Evolutionary conservation across 805 yeast genomes (phyloP).

Genomic region (Saccharomycopsis olivae): DNA sequence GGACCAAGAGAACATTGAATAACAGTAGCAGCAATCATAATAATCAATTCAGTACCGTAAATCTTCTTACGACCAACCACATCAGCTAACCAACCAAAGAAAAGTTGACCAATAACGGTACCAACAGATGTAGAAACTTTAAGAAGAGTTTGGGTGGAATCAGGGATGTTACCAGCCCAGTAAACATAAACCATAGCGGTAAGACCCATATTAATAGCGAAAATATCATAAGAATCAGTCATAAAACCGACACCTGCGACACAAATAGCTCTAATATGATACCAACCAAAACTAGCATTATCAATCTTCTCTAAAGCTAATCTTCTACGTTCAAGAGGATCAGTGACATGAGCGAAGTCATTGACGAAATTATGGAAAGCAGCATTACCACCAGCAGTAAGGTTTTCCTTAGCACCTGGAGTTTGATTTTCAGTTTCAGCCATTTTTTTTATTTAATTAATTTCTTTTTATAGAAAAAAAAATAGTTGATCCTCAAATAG

Average conservation of each 20-base stretch:
- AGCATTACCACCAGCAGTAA: constrained; percentile 66
- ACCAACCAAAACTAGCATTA: constrained; percentile 71
- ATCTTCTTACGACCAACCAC: constrained; percentile 74
- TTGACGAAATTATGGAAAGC: constrained; percentile 78
- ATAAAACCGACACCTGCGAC: constrained; percentile 86
- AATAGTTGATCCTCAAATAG: too few relatives aligned
- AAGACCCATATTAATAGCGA: constrained; percentile 76
- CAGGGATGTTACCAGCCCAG: constrained; percentile 57
- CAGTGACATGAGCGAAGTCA: constrained; percentile 72
- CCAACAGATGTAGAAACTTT: constrained; percentile 91
- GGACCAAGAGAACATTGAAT: constrained; percentile 66
- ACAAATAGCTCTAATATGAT: constrained; percentile 68
- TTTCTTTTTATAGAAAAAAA: too few relatives aligned
- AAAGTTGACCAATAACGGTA: constrained; percentile 83
- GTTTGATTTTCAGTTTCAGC: not conserved
- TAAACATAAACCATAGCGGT: constrained; percentile 69
- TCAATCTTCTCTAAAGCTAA: constrained; percentile 77
- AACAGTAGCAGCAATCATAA: constrained; percentile 73
- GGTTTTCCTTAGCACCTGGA: not conserved
- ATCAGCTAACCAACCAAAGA: constrained; percentile 80
- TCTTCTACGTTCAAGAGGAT: constrained; percentile 81
- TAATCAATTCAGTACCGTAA: constrained; percentile 78
- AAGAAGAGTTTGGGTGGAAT: constrained; percentile 62
- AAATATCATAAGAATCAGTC: constrained; percentile 88
- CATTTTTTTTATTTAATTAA: too few relatives aligned